Percentiles rank a stretch among this genome's conserved stretches.
Conservation (phyloP, 176 grass and related monocot genomes). For the Rhynchospora pubera region DNA sequence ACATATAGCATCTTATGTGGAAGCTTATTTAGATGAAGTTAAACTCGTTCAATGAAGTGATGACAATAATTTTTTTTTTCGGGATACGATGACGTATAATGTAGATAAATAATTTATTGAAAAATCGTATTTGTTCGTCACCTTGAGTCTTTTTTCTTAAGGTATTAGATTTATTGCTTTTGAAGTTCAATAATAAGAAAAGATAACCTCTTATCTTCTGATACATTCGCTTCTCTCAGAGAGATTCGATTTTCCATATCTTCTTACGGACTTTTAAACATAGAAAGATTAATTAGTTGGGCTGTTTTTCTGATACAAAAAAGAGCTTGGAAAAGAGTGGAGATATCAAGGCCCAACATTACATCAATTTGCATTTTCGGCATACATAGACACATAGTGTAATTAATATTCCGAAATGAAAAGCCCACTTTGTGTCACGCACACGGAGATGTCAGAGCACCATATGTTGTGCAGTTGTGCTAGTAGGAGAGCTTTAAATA, state of each 20-base stretch:
- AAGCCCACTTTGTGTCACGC: background rate
- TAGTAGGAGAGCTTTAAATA: too few relatives aligned
- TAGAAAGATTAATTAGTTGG: background rate
- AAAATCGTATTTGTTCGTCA: background rate
- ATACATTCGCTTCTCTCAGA: background rate
- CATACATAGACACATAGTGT: background rate
- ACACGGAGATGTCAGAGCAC: too few relatives aligned
- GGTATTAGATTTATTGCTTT: background rate
- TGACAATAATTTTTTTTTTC: background rate
- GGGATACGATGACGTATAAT: background rate
- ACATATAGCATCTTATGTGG: too few relatives aligned
- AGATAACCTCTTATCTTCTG: background rate
- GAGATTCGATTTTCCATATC: background rate
- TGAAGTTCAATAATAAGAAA: background rate
- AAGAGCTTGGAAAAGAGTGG: background rate
- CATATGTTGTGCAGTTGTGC: too few relatives aligned
- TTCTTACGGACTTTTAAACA: background rate
- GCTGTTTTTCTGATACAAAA: background rate
- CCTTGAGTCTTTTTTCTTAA: background rate
- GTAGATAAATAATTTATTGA: background rate
- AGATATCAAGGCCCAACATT: background rate
- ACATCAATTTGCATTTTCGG: background rate
- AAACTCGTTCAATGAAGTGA: too few relatives aligned
- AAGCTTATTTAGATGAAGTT: too few relatives aligned
- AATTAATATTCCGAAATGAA: background rate